Base-by-base conservation (phyloP, 306 rosid species). In the Begonia masoniana region DNA sequence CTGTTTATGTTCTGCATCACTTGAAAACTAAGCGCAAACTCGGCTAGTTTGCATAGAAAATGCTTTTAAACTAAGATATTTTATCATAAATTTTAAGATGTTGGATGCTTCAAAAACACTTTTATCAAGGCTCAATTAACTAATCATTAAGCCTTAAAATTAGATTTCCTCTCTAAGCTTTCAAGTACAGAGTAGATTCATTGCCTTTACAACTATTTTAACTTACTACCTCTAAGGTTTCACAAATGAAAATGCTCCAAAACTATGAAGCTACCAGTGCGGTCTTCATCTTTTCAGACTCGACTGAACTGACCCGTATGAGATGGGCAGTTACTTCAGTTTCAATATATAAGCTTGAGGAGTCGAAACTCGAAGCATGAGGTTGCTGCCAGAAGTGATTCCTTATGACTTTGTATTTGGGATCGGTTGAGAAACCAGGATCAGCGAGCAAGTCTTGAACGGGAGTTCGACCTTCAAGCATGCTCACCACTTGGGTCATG, bases 401-500 rank as follows among this genome's bases (percentile, higher is more conserved):
- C 54, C 87, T 76, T 39, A 79, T 56, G 55, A 82, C 66, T 54
- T 69, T 82, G 48, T 54, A 35, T 62, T 73, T 80, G 69, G 91
- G 76, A 31, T 77, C 77, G 12, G 88, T 75, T 10, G 94, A 80
- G 58, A 76, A 80, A 12, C 94, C 84, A 0, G 96, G 91, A 62
- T 83, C 92, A 49, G 96, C 85, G 42, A 82, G 91, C 6, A 78
- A 51, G 9, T 77, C 91, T 39, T 85, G 91, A 39, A 91, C 78
- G 7, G 61, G 74, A 15, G 96, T 91, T 76, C 75, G 68, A 50
- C 97, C 97, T 77, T 91, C 96, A 3, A 91, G 92, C 91, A 91
- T 91, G 78, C 96, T 91, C 43, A 85, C 85, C 24, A 65, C 97
- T 73, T 91, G 94, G 15, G 85, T 67, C 96, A 85, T 91, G 42